Evolutionary conservation across 345 rosid species (phyloP).

Genomic region (Ceriops decandra): DNA sequence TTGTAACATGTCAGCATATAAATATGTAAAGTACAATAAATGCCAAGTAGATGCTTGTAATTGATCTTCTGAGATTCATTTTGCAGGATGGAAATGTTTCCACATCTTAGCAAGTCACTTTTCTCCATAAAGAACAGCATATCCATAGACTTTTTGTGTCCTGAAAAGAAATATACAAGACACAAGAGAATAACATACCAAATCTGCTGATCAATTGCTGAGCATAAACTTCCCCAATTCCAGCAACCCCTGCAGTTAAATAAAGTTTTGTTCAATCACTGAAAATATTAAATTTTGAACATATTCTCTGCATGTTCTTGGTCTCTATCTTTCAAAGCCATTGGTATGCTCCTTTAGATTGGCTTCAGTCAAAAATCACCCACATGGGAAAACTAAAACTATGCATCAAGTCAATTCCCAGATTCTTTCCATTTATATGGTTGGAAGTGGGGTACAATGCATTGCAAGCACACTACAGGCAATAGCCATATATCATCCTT

Average conservation of each 20-base stretch:
- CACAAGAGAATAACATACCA: conserved; percentile 44
- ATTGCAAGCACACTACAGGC: too few relatives aligned
- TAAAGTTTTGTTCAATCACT: conserved; percentile 13
- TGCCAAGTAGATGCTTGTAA: too few relatives aligned
- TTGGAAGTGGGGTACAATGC: too few relatives aligned
- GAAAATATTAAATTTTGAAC: not conserved
- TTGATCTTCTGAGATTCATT: too few relatives aligned
- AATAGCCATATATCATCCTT: too few relatives aligned
- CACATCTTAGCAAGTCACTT: not conserved
- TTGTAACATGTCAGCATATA: conserved; percentile 3
- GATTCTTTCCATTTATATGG: too few relatives aligned
- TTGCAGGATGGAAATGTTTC: not conserved
- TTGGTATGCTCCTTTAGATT: not conserved
- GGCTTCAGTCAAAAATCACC: not conserved
- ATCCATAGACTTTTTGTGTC: not conserved
- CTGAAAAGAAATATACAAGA: conserved; percentile 1
- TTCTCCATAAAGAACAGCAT: not conserved
- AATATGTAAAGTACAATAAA: not conserved
- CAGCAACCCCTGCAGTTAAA: conserved; percentile 68
- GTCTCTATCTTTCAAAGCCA: not conserved
- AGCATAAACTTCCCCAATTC: conserved; percentile 77
- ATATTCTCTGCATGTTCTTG: not conserved
- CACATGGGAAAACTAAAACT: not conserved
- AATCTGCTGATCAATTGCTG: conserved; percentile 66
- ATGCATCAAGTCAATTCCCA: too few relatives aligned